These are phyloP conservation scores for Pleurotus tuoliensis DNA, from an alignment of 768 basidiomycete genomes.

Conservation along the genomic window DNA sequence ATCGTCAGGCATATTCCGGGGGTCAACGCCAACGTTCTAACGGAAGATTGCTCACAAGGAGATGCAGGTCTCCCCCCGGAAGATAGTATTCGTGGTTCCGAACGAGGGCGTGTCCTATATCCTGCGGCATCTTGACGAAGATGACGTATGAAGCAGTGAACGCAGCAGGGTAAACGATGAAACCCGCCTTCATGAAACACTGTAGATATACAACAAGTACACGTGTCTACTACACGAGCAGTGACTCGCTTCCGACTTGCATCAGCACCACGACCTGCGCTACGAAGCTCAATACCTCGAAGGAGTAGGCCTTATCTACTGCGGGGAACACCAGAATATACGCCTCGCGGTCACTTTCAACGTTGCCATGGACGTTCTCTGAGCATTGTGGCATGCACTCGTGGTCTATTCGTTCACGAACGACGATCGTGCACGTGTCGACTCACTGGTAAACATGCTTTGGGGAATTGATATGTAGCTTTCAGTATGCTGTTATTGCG, in stretches of 20 bases:
- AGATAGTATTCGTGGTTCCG: conserved; percentile 3
- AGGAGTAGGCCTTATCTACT: not conserved
- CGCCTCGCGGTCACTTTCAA: no score
- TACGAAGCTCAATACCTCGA: not conserved
- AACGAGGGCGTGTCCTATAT: not conserved
- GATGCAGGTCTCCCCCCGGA: conserved; percentile 1
- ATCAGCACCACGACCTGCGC: not conserved
- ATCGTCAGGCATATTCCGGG: not conserved
- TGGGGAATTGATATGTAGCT: no score
- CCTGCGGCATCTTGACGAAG: not conserved
- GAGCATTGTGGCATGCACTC: no score
- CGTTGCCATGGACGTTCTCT: no score
- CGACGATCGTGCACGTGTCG: no score
- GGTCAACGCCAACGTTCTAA: not conserved
- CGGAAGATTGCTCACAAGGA: conserved; percentile 6
- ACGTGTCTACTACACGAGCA: not conserved
- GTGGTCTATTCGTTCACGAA: no score
- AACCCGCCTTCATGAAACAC: not conserved
- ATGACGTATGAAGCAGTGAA: not conserved
- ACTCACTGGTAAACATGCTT: no score
- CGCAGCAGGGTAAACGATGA: not conserved
- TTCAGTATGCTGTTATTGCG: no score
- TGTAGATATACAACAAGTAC: not conserved
- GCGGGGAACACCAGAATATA: not conserved
- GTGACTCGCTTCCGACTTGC: not conserved